phyloP scores from a whole-genome alignment of 2,329 filamentous ascomycete species.

The Penicillium griseofulvum region DNA sequence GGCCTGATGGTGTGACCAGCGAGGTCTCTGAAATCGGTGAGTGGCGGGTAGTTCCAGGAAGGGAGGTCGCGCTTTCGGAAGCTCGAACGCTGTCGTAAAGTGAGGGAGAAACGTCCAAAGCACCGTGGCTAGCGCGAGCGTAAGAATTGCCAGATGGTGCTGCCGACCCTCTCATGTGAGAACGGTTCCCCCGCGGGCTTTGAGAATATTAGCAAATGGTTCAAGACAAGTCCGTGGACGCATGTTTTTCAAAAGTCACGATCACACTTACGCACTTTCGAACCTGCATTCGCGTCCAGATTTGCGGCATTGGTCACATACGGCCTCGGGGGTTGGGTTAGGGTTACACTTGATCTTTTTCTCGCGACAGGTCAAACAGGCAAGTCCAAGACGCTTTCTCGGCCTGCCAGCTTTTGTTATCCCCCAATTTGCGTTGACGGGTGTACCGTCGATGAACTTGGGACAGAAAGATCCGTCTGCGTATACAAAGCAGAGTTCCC shows the following conservation, averaged over 20 bases:
- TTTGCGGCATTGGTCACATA: slow-evolving; percentile 86
- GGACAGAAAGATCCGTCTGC: slow-evolving; percentile 81
- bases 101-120: slow-evolving; percentile 24
- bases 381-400: slow-evolving; percentile 83
- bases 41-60: slow-evolving; percentile 30
- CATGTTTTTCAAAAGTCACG: neutral
- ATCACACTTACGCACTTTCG: slow-evolving; percentile 71
- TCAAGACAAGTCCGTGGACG: neutral
- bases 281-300: slow-evolving; percentile 82
- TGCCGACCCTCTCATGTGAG: slow-evolving; percentile 22
- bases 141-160: slow-evolving; percentile 19
- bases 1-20: slow-evolving; percentile 28
- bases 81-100: slow-evolving; percentile 32
- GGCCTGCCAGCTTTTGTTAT: slow-evolving; percentile 93
- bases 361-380: slow-evolving; percentile 88
- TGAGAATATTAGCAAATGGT: slow-evolving; percentile 9
- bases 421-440: slow-evolving; percentile 88
- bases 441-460: slow-evolving; percentile 78
- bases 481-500: slow-evolving; percentile 80
- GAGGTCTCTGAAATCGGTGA: slow-evolving; percentile 32
- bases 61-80: slow-evolving; percentile 31
- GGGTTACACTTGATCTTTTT: slow-evolving; percentile 98
- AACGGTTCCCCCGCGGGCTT: slow-evolving; percentile 38
- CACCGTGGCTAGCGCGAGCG: slow-evolving; percentile 14
- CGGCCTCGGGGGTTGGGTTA: slow-evolving; percentile 60